phyloP scores from a whole-genome alignment of 176 grass and related monocot species.

The Oryza punctata region DNA sequence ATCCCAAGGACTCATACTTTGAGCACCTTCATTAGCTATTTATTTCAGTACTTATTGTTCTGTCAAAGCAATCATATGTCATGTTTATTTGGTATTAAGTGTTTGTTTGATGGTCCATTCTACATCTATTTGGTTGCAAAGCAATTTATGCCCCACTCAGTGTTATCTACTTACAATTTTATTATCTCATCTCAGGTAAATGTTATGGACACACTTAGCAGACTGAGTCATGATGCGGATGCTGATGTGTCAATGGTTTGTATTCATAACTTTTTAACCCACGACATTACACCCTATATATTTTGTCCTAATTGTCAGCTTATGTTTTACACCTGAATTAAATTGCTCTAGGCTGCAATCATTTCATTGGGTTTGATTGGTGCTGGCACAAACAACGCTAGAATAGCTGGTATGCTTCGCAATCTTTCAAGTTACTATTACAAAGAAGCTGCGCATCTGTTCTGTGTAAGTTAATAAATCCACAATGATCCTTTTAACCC shows the following conservation, averaged over 20 bases:
- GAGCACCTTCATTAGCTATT: not conserved
- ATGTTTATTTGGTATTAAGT: not conserved
- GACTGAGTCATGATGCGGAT: conserved; percentile 97
- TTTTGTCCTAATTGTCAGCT: not conserved
- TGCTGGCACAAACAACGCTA: conserved; percentile 96
- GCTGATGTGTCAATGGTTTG: conserved; percentile 92
- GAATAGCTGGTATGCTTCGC: conserved; percentile 98
- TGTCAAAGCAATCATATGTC: not conserved
- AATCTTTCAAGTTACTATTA: conserved; percentile 99
- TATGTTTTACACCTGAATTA: conserved; percentile 11
- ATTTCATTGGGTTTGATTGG: conserved; percentile 93
- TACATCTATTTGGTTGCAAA: conserved; percentile 4
- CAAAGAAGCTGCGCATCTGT: conserved; percentile 98
- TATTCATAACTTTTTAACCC: not conserved
- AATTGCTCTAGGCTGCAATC: conserved; percentile 72
- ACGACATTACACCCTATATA: not conserved
- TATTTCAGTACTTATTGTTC: conserved; percentile 5
- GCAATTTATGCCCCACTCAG: not conserved
- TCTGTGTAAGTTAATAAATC: conserved; percentile 71
- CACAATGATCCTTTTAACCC: conserved; percentile 5
- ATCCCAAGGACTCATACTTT: no score
- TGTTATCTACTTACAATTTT: conserved; percentile 17
- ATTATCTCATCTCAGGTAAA: conserved; percentile 64
- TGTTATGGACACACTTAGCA: conserved; percentile 99
- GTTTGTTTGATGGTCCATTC: not conserved